Base-by-base conservation (phyloP, 805 yeast genomes). In the Metschnikowia arizonensis region DNA sequence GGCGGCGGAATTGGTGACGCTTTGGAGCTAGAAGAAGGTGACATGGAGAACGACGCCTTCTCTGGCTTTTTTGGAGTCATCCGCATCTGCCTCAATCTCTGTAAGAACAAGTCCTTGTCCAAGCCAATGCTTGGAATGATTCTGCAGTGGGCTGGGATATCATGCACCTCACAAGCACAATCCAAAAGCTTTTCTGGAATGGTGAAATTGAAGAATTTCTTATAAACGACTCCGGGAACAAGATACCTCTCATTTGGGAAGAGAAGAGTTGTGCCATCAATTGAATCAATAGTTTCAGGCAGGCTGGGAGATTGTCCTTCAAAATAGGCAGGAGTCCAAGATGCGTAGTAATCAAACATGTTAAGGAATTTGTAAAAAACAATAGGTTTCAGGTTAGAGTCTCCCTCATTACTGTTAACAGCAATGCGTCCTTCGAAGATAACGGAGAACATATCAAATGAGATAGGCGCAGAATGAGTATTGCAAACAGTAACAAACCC, bases 121-220 rank as follows among this genome's bases (percentile, higher is more conserved):
- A 60, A 50, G 8, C 66, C 66, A 2, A 62, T 44, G 12, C 60
- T 49, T 5, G 66, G 65, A 9, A 54, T 45, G 39, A 58, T 45
- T 44, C 52, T 50, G 36, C 61, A 55, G 49, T 62, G 66, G 19
- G 46, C 33, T n/a, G 57, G 55, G 30, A 62, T 47, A 28, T 50
- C 53, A 44, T 62, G 66, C 9, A 48, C 26, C 34, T 59, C 63
- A 35, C 66, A 62, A 8, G 63, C 58, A 40, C 63, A 59, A 45
- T 62, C 66, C 48, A 62, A 54, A 21, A 62, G 55, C 47, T 55
- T 54, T 8, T 61, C 66, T 0, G 75, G 75, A 11, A 70, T 41
- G 37, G 61, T 64, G 54, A 70, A 70, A 7, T 67, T 60, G 52
- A 69, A 70, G 49, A 68, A 69, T 50, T 67, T 68, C 51, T 62